Evolutionary conservation across 768 basidiomycete genomes (phyloP).

Genomic region (Ramaria rubella): DNA sequence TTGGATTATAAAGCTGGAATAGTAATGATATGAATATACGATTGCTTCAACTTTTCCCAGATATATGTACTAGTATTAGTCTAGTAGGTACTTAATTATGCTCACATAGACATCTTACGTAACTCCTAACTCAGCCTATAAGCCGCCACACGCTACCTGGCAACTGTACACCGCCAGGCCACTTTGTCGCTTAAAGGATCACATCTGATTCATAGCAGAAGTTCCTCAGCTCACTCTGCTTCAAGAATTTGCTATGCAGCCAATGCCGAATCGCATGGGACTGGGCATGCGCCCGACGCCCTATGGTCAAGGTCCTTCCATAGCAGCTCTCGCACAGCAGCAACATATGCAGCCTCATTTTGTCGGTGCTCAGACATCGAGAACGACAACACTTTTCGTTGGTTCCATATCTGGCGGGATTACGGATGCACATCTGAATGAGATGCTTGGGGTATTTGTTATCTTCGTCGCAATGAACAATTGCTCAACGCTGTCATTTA

Average conservation of each 20-base stretch:
- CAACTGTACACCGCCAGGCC: too few species aligned
- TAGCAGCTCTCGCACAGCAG: constrained; percentile 84
- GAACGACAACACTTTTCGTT: constrained; percentile 75
- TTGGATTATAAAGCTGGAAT: too few species aligned
- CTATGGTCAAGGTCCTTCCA: constrained; percentile 88
- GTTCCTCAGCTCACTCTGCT: background rate
- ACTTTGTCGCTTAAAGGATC: too few species aligned
- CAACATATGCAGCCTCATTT: constrained; percentile 57
- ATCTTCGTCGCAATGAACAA: background rate
- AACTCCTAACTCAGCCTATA: too few species aligned
- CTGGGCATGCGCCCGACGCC: constrained; percentile 87
- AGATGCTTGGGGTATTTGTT: constrained; percentile 59
- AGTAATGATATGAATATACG: too few species aligned
- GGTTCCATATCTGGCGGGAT: constrained; percentile 94
- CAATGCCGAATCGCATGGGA: constrained; percentile 66
- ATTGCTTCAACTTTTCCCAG: too few species aligned
- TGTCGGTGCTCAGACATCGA: constrained; percentile 58
- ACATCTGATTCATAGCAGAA: too few species aligned
- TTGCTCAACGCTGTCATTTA: constrained; percentile 24
- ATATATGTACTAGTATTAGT: too few species aligned
- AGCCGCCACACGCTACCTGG: too few species aligned
- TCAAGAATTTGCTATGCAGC: constrained; percentile 43
- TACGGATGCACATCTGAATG: constrained; percentile 73
- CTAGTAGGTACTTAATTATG: too few species aligned
- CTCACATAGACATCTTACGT: too few species aligned